Evolutionary conservation across 75 land plant species (phyloP).

Genomic region (Selaginella moellendorffii): DNA sequence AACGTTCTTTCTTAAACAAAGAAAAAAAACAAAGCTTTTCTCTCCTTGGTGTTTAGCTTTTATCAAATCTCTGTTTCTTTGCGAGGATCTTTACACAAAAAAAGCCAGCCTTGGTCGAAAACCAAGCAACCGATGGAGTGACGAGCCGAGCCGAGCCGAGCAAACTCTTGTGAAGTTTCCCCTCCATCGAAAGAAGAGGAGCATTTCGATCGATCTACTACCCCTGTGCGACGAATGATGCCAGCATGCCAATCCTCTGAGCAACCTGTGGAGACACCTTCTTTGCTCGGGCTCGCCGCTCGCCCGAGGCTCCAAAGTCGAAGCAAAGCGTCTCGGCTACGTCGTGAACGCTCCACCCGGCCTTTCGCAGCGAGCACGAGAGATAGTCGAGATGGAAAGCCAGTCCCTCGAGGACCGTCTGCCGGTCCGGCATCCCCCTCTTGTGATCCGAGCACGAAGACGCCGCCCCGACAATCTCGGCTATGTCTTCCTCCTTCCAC

Average conservation of each 20-base stretch:
- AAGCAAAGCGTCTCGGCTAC: conserved; percentile 54
- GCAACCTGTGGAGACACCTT: neutral
- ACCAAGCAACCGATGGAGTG: too few species aligned
- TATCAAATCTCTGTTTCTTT: too few species aligned
- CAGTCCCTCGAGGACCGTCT: conserved; percentile 16
- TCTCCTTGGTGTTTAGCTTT: too few species aligned
- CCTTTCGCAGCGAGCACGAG: conserved; percentile 42
- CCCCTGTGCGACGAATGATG: neutral
- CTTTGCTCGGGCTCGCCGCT: neutral
- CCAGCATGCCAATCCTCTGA: neutral
- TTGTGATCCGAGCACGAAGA: conserved; percentile 10
- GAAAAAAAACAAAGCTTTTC: too few species aligned
- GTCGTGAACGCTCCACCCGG: conserved; percentile 82
- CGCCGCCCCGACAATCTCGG: conserved; percentile 41
- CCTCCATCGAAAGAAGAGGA: too few species aligned
- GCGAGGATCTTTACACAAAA: too few species aligned
- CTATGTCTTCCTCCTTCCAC: conserved; percentile 64
- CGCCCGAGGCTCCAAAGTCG: too few species aligned
- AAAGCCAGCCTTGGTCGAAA: too few species aligned
- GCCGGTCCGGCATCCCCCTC: neutral
- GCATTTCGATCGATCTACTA: neutral
- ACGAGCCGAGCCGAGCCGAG: too few species aligned
- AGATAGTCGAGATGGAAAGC: conserved; percentile 24
- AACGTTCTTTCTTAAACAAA: too few species aligned
- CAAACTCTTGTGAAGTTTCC: too few species aligned